Evolutionary conservation across 768 basidiomycete genomes (phyloP).

Genomic region (Auriscalpium microsporum): DNA sequence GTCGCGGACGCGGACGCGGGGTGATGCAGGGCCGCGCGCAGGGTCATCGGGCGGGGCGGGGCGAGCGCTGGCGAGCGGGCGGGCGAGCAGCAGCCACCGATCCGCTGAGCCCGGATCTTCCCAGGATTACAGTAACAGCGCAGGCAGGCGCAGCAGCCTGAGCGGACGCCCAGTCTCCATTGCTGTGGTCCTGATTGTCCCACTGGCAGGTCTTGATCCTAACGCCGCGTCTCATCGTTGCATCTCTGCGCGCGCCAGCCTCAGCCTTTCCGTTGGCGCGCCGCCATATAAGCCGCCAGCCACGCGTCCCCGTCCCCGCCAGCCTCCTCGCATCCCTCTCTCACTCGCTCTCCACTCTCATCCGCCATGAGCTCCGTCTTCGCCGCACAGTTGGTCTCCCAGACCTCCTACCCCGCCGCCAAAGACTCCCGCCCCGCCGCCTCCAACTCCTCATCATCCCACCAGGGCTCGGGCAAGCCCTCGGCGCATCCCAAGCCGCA

Average conservation of each 20-base stretch:
- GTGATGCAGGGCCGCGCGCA: not conserved
- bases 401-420: not conserved
- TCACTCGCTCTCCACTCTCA: not conserved
- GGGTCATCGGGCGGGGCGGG: not conserved
- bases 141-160: too few species aligned
- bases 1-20: not conserved
- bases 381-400: not conserved
- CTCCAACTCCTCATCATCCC: not conserved
- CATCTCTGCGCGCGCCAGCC: not conserved
- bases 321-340: not conserved
- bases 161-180: too few species aligned
- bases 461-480: not conserved
- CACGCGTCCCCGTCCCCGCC: not conserved
- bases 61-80: too few species aligned
- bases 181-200: not conserved
- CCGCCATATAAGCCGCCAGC: not conserved
- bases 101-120: not conserved
- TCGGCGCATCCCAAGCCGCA: not conserved
- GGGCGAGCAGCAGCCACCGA: not conserved
- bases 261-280: not conserved
- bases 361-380: conserved; percentile 11
- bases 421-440: conserved; percentile 2
- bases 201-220: not conserved
- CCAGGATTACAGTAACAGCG: not conserved
- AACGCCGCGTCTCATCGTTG: not conserved